Evolutionary conservation across 257 asterid genomes (phyloP), one percentile per base, ranked within the genome.

Genomic region (Salvia miltiorrhiza): DNA sequence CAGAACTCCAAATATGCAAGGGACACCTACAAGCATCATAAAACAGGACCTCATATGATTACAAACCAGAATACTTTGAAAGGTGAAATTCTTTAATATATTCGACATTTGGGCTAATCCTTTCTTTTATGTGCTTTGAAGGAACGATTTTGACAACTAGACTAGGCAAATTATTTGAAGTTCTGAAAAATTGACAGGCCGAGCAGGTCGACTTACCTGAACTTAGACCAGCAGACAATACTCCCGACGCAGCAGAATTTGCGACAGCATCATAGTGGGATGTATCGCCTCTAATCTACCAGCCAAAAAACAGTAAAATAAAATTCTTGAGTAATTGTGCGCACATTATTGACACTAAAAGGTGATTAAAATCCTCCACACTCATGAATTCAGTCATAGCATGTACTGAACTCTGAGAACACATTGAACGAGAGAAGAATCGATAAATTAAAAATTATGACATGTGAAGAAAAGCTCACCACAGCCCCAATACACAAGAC

Each of bases 191-290:
- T 4, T 13, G 55, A 40, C 13, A 57, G 55, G 28, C 14, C 7
- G 14, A 50, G 11, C 33, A 37, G 33, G 12, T 44, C 47, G 77
- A 65, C 67, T 48, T 33, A 81, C 98, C 97, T 61, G 99, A 85
- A 71, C 80, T 88, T 30, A 90, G 82, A 62, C 97, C 89, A 30
- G 99, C 97, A n/a, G 94, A 83, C 32, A 87, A 84, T 52, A 93
- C 96, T 59, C 99, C 97, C 52, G 99, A 93, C 50, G 97, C 92
- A 69, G 97, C 92, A 60, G 99, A 87, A 83, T 90, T 88, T 13
- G 89, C 95, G 78, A 93, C 99, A 4, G 96, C 92, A 88, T 93
- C 99, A 63, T 93, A 93, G 74, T 93, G 97, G 62, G 97, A 49
- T 20, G 99, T 90, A 69, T 90, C 99, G 9, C 99, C 99, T 83